A percentile compares a stretch with the other conserved stretches of the same genome.
These are phyloP conservation scores for Diversispora eburnea DNA, from an alignment of 192 early-diverging fungal genomes.

Conservation along the genomic window DNA sequence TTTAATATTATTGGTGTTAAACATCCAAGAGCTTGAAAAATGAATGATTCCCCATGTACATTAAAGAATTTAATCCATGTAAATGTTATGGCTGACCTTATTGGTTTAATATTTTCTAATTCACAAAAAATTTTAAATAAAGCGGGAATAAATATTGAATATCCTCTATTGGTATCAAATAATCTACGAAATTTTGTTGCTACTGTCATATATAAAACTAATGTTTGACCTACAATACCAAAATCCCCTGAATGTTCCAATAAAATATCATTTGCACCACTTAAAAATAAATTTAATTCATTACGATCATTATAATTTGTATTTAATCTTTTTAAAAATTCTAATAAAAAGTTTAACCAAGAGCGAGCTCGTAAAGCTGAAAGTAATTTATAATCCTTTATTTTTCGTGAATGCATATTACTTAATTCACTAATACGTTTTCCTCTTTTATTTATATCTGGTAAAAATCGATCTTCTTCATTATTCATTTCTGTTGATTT, in stretches of 20 bases:
- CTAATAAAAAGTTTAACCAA: conserved; percentile 52
- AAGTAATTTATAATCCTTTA: conserved; percentile 29
- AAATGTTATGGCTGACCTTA: conserved; percentile 46
- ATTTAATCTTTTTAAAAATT: conserved; percentile 47
- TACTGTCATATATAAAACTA: conserved; percentile 48
- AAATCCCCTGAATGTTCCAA: conserved; percentile 47
- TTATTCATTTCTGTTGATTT: neutral
- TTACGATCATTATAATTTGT: conserved; percentile 48
- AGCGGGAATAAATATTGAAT: conserved; percentile 47
- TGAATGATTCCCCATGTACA: conserved; percentile 55
- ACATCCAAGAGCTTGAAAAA: conserved; percentile 53
- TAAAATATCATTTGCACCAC: conserved; percentile 49
- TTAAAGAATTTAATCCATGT: conserved; percentile 50
- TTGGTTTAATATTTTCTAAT: conserved; percentile 31
- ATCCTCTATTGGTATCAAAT: conserved; percentile 51
- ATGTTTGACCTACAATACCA: conserved; percentile 47
- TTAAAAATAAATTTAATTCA: conserved; percentile 47
- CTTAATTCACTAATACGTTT: neutral
- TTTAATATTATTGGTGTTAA: conserved; percentile 48
- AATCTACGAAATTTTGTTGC: conserved; percentile 48
- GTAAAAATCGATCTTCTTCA: conserved; percentile 38
- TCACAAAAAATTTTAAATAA: conserved; percentile 57
- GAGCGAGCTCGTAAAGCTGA: conserved; percentile 49
- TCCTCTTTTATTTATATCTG: conserved; percentile 32
- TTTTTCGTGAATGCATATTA: conserved; percentile 1